These are phyloP conservation scores for Mortierella alpina DNA, from an alignment of 192 early-diverging fungal genomes.

Conservation along the genomic window DNA sequence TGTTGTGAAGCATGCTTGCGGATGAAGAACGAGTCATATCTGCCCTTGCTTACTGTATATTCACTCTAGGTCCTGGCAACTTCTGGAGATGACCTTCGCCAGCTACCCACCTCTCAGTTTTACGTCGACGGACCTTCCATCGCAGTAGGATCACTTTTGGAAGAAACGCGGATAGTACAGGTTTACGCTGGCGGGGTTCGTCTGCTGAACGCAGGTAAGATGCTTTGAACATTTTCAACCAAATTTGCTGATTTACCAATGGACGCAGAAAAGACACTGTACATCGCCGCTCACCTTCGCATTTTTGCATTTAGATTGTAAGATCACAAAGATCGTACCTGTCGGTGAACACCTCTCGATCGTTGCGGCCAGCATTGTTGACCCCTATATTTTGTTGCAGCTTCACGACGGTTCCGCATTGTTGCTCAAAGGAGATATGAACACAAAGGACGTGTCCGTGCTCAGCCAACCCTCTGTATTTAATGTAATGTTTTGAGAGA, in stretches of 20 bases:
- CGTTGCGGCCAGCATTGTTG: conserved; percentile 77
- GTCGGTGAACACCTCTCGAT: conserved; percentile 63
- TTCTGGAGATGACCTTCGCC: conserved; percentile 81
- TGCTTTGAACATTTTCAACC: background rate
- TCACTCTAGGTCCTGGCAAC: conserved; percentile 75
- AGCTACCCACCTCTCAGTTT: conserved; percentile 82
- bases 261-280: background rate
- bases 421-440: conserved; percentile 69
- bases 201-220: conserved; percentile 73
- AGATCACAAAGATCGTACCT: conserved; percentile 61
- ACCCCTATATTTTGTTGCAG: conserved; percentile 85
- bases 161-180: conserved; percentile 83
- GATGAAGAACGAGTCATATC: background rate
- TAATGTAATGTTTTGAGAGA: conserved; percentile 47
- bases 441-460: conserved; percentile 54
- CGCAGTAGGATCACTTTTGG: conserved; percentile 76
- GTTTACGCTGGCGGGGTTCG: conserved; percentile 80
- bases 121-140: conserved; percentile 81
- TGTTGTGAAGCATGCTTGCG: background rate
- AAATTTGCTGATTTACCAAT: background rate
- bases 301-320: conserved; percentile 58
- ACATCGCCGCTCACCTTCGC: background rate
- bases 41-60: background rate
- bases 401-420: conserved; percentile 71
- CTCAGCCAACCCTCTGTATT: conserved; percentile 52